A percentile compares a stretch with the other conserved stretches of the same genome.
These are phyloP conservation scores for Linnemannia elongata DNA, from an alignment of 192 early-diverging fungal species.

Conservation along the genomic window DNA sequence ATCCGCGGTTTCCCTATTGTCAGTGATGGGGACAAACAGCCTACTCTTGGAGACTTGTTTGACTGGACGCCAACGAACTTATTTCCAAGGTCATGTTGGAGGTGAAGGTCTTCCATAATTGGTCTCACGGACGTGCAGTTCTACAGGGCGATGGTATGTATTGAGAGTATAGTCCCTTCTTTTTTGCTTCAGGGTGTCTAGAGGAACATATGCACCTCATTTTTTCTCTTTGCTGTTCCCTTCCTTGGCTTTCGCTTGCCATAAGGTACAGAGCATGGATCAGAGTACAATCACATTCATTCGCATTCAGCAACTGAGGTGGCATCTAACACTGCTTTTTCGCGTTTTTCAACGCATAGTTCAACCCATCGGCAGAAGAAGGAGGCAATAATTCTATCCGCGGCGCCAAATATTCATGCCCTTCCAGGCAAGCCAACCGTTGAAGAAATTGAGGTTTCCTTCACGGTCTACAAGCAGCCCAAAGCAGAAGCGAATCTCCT, in stretches of 20 bases:
- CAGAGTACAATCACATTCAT: no score
- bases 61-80: not conserved
- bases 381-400: slow-evolving; percentile 3
- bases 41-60: slow-evolving; percentile 5
- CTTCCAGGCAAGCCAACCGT: not conserved
- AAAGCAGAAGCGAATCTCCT: slow-evolving; percentile 1
- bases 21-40: not conserved
- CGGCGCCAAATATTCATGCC: slow-evolving; percentile 15
- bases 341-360: not conserved
- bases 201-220: no score
- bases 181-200: no score
- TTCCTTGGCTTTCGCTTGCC: not conserved
- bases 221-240: no score
- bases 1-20: not conserved
- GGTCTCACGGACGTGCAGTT: not conserved
- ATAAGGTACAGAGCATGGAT: not conserved
- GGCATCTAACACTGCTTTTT: no score
- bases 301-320: no score
- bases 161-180: not conserved
- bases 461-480: not conserved
- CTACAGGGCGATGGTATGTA: slow-evolving; percentile 14
- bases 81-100: slow-evolving; percentile 13
- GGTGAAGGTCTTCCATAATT: slow-evolving; percentile 19
- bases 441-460: not conserved
- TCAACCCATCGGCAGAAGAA: not conserved